These are phyloP conservation scores for Neoarthrinium moseri DNA, from an alignment of 2,329 filamentous ascomycete genomes.

Conservation along the genomic window DNA sequence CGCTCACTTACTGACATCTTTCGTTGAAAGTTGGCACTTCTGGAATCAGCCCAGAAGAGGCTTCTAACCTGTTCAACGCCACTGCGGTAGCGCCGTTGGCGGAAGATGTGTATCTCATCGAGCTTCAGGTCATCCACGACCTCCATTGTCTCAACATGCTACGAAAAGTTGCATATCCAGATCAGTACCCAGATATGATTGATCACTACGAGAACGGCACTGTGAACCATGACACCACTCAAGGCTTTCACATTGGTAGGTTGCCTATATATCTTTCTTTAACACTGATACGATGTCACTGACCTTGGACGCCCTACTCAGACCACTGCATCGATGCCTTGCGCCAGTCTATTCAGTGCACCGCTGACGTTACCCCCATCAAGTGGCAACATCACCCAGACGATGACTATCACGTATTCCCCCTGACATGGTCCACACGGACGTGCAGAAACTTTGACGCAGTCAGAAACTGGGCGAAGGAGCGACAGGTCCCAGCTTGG, in stretches of 20 bases:
- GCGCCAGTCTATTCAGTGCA: not conserved
- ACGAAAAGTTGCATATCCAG: no score
- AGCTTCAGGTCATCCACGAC: no score
- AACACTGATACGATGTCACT: no score
- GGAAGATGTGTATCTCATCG: no score
- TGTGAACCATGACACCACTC: slow-evolving; percentile 13
- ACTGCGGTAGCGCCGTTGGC: no score
- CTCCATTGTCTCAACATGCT: no score
- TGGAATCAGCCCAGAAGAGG: slow-evolving; percentile 30
- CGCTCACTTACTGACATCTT: no score
- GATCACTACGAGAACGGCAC: slow-evolving; percentile 21
- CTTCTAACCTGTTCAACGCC: no score
- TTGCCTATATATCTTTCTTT: not conserved
- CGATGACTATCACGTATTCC: not conserved
- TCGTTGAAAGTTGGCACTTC: no score
- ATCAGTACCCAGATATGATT: slow-evolving; percentile 18
- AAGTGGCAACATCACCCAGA: not conserved
- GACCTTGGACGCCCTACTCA: no score
- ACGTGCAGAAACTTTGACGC: not conserved
- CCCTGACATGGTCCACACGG: not conserved
- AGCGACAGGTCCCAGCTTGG: not conserved
- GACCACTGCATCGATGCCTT: not conserved
- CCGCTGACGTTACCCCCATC: not conserved
- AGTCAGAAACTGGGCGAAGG: no score
- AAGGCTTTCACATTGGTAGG: not conserved